Evolutionary conservation across 108 stramenopile species (phyloP), one percentile per base, ranked within the genome.

Genomic region (Pseudonitzschia pungens): DNA sequence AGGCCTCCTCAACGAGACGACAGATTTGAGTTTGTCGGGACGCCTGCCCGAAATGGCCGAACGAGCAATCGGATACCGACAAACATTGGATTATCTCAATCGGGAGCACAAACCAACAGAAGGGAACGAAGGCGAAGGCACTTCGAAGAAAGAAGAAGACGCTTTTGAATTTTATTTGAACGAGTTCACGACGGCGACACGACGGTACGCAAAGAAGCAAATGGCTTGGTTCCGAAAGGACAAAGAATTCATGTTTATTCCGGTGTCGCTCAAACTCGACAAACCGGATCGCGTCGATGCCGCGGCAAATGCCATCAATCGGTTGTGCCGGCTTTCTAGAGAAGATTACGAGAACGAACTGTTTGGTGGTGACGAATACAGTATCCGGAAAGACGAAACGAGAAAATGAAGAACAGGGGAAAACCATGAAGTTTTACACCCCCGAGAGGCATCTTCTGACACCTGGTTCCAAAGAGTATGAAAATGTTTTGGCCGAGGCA

Each of bases 51-150:
- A 91, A 31, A 92, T 88, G 73, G 91, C 93, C 0, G 81, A 88
- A 18, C 81, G 90, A 51, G 95, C 97, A 0, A 99, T 99, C 59
- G 97, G 98, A 22, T 99, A 99, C 80, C 92, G 98, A n/a, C 97
- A 97, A 75, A 78, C 89, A 14, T 77, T 98, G 73, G 91, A 90
- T 15, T 99, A 97, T 77, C 83, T 99, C 24, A 58, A 86, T 18
- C 45, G 45, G 14, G 45, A 48, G 14, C 45, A 48, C 56, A 79
- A 55, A 77, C n/a, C n/a, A n/a, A 74, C 29, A 24, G 21, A 41
- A 29, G 32, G 16, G 69, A 79, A 27, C 74, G 57, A 67, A 65
- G 58, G 20, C 11, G 14, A 26, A 62, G 29, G 7, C 60, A 5
- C 32, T 40, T 12, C 60, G 32, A 41, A 7, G 11, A 68, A 80